These are phyloP conservation scores for Kwoniella botswanensis DNA, from an alignment of 768 basidiomycete genomes.

Conservation along the genomic window DNA sequence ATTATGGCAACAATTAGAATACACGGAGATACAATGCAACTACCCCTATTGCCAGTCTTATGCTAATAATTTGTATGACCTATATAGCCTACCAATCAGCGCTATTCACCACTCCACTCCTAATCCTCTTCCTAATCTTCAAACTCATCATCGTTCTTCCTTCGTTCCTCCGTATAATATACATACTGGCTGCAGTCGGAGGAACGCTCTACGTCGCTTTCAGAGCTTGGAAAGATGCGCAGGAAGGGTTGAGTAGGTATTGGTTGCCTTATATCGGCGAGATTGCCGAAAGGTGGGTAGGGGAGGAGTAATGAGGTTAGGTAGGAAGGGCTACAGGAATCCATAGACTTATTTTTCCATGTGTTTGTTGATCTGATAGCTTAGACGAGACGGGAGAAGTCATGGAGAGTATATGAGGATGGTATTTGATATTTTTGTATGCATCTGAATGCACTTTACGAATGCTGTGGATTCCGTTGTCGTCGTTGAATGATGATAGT, in stretches of 20 bases:
- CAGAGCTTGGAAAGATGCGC: conserved; percentile 51
- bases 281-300: conserved; percentile 72
- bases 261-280: conserved; percentile 69
- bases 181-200: conserved; percentile 62
- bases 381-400: not conserved
- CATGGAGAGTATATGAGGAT: not conserved
- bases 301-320: conserved; percentile 63
- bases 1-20: not conserved
- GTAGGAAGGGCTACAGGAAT: not conserved
- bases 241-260: conserved; percentile 65
- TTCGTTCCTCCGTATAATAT: conserved; percentile 63
- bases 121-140: conserved; percentile 65
- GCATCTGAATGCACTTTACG: not conserved
- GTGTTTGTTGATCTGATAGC: not conserved
- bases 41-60: too few relatives aligned
- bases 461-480: not conserved
- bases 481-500: not conserved
- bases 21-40: too few relatives aligned
- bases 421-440: not conserved
- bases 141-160: conserved; percentile 65
- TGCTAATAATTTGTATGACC: too few relatives aligned
- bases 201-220: conserved; percentile 66
- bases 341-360: too few relatives aligned
- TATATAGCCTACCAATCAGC: conserved; percentile 76
- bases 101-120: conserved; percentile 69